Conservation (phyloP, 2,329 filamentous ascomycete genomes). For the Xylariales sp. region DNA sequence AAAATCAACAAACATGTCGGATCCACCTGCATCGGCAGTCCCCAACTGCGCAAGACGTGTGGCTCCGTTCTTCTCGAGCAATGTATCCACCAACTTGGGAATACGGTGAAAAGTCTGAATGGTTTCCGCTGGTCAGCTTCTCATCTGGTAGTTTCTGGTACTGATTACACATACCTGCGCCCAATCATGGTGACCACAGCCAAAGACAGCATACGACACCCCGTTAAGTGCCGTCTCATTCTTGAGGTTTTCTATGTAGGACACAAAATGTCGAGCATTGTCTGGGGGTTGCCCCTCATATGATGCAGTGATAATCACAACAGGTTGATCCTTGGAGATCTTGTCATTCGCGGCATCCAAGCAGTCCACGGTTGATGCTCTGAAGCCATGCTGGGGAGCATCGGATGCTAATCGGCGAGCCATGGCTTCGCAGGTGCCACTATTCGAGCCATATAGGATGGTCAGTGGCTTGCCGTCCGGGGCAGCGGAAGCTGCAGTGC, state of each 20-base stretch:
- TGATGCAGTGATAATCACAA: slow-evolving; percentile 49
- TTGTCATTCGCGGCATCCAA: slow-evolving; percentile 47
- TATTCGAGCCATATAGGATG: slow-evolving; percentile 53
- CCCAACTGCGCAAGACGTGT: slow-evolving; percentile 45
- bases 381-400: slow-evolving; percentile 42
- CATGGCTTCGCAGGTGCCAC: slow-evolving; percentile 53
- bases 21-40: slow-evolving; percentile 53
- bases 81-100: slow-evolving; percentile 56
- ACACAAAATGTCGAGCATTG: slow-evolving; percentile 50
- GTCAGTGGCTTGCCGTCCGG: slow-evolving; percentile 34
- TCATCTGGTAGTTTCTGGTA: slow-evolving; percentile 57
- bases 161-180: slow-evolving; percentile 36
- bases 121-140: slow-evolving; percentile 42
- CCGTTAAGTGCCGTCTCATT: slow-evolving; percentile 34
- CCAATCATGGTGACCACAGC: slow-evolving; percentile 50
- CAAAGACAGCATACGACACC: slow-evolving; percentile 51
- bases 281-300: slow-evolving; percentile 56
- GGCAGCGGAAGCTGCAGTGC: slow-evolving; percentile 9
- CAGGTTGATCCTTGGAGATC: slow-evolving; percentile 42
- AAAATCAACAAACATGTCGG: slow-evolving; percentile 65
- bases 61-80: slow-evolving; percentile 43
- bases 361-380: slow-evolving; percentile 33
- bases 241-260: slow-evolving; percentile 45
- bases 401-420: slow-evolving; percentile 44
- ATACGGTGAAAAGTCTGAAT: slow-evolving; percentile 33